Base-by-base conservation (phyloP, 1,284 basidiomycete genomes). In the Tilletia walkeri region DNA sequence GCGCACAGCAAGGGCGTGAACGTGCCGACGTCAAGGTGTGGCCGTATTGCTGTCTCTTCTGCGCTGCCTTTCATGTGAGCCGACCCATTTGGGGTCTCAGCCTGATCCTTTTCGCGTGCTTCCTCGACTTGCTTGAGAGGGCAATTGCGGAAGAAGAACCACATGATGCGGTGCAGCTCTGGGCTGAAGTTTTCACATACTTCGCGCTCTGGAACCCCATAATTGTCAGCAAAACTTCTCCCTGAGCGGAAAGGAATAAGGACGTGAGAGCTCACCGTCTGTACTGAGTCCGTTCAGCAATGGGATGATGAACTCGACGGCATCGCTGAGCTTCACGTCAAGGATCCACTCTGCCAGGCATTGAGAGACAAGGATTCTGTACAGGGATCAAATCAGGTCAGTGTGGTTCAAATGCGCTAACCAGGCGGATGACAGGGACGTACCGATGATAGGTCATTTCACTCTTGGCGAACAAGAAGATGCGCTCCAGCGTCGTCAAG, bases 1-100 rank as follows among this genome's bases (percentile, higher is more conserved):
- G 92, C 92, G 66, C 93, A 94, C 20, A 98, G 87, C 67, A 97
- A 90, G 4, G 94, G 92, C 2, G 94, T 95, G 85, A 98, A 97
- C 9, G 91, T 89, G 77, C 91, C 89, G 4, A 94, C 91, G 66
- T 90, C 88, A 67, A 97, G 89, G 47, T 85, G 80, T 0, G 90
- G 87, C 14, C 82, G 73, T 16, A 74, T 77, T 2, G 80, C 81
- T n/a, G 66, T 69, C 66, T 75, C 75, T 10, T 41, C 20, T 9
- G 50, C 53, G 38, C 12, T 30, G 18, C 48, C 65, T 14, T 48
- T 48, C 39, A 36, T 24, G 7, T 48, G 65, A 9, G 65, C 20
- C n/a, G 45, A n/a, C 4, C 65, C 39, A 2, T 66, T 66, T 14
- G 74, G 76, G 18, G 82, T 71, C 41, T 45, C 41, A 45, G 41